Evolutionary conservation across 2,329 filamentous ascomycete genomes (phyloP).

Genomic region (Fusarium sambucinum): DNA sequence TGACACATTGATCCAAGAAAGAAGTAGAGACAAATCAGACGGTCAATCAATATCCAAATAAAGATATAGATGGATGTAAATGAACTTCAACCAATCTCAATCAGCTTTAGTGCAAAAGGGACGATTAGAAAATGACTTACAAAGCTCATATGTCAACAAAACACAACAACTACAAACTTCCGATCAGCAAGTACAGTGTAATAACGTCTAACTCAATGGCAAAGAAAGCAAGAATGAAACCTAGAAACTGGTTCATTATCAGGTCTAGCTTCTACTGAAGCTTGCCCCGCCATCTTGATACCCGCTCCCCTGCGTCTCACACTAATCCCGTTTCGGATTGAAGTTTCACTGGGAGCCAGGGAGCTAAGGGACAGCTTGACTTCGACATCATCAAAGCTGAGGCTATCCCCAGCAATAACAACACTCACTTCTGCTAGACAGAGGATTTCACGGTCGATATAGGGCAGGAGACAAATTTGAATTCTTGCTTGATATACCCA

Average conservation of each 20-base stretch:
- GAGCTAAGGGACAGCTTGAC: slow-evolving; percentile 50
- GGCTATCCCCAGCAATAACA: slow-evolving; percentile 36
- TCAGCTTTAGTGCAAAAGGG: not conserved
- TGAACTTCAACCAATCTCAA: not conserved
- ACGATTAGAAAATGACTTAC: slow-evolving; percentile 9
- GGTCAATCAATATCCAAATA: not conserved
- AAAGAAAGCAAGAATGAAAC: not conserved
- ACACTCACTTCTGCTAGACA: slow-evolving; percentile 15
- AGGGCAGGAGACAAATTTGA: slow-evolving; percentile 19
- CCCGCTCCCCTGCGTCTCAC: slow-evolving; percentile 42
- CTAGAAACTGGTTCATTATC: slow-evolving; percentile 31
- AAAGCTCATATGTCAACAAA: not conserved
- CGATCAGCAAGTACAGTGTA: slow-evolving; percentile 34
- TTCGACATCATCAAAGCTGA: slow-evolving; percentile 44
- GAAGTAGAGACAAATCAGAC: not conserved
- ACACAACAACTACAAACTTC: not conserved
- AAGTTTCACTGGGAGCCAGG: slow-evolving; percentile 31
- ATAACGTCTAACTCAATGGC: slow-evolving; percentile 22
- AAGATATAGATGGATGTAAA: not conserved
- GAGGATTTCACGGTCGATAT: slow-evolving; percentile 6
- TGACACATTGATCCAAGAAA: slow-evolving; percentile 10
- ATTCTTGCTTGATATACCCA: slow-evolving; percentile 13
- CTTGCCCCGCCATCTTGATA: slow-evolving; percentile 42
- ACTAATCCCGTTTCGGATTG: slow-evolving; percentile 45
- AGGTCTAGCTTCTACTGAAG: slow-evolving; percentile 41